Percentiles rank a stretch among this genome's conserved stretches.
phyloP scores from a whole-genome alignment of 2,329 filamentous ascomycete genomes.

The Colletotrichum higginsianum region DNA sequence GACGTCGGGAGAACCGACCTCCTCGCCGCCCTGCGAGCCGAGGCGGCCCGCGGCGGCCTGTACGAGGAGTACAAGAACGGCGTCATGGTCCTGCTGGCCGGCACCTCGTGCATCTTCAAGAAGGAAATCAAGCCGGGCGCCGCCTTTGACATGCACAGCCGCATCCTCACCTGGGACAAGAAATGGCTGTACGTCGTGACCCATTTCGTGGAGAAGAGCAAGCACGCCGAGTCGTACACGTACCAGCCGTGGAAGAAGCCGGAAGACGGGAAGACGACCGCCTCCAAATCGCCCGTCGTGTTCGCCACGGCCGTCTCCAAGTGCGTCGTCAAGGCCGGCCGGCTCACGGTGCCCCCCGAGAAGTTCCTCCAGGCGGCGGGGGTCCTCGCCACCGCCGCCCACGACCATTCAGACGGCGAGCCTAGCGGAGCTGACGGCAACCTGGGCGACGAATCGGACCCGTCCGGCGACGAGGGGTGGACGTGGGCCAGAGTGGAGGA shows the following conservation, averaged over 20 bases:
- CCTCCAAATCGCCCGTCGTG: not conserved
- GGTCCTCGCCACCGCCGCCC: slow-evolving; percentile 7
- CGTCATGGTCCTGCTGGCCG: slow-evolving; percentile 75
- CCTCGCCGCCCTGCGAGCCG: slow-evolving; percentile 56
- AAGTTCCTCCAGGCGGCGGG: slow-evolving; percentile 35
- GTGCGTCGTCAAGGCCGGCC: slow-evolving; percentile 86
- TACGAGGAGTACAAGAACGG: slow-evolving; percentile 58
- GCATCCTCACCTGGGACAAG: slow-evolving; percentile 49
- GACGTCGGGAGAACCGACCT: slow-evolving; percentile 61
- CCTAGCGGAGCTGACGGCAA: not conserved
- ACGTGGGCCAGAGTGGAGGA: slow-evolving; percentile 36
- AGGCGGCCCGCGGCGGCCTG: slow-evolving; percentile 50
- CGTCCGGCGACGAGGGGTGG: slow-evolving; percentile 13
- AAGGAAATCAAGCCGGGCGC: slow-evolving; percentile 79
- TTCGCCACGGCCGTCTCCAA: slow-evolving; percentile 82
- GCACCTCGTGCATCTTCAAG: slow-evolving; percentile 81
- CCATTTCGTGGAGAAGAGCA: slow-evolving; percentile 48
- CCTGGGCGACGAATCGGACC: not conserved
- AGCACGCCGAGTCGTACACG: slow-evolving; percentile 45
- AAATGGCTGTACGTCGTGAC: slow-evolving; percentile 52
- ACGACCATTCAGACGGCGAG: not conserved
- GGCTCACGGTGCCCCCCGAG: slow-evolving; percentile 84
- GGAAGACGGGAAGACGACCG: slow-evolving; percentile 58
- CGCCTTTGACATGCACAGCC: slow-evolving; percentile 80
- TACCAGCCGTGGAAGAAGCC: slow-evolving; percentile 60